These are phyloP conservation scores for Calonectria pteridis DNA, from an alignment of 2,329 filamentous ascomycete species.

Conservation along the genomic window DNA sequence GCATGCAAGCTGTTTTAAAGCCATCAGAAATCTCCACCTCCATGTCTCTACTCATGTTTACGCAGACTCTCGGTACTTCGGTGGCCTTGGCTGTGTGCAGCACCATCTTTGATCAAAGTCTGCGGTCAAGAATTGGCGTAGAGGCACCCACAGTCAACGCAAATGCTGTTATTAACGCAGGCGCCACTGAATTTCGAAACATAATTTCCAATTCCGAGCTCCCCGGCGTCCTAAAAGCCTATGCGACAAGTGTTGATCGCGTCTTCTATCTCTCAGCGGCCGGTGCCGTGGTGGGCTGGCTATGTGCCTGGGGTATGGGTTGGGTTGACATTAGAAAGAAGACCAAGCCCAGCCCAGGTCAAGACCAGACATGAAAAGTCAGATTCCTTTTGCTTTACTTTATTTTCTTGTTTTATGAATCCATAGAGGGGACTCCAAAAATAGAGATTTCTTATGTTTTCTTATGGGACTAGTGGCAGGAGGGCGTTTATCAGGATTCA, in stretches of 20 bases:
- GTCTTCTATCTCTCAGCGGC: background rate
- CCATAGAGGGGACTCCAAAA: background rate
- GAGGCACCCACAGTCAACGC: background rate
- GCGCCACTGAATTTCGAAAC: conserved; percentile 4
- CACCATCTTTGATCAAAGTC: conserved; percentile 1
- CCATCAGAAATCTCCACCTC: background rate
- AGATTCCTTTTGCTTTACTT: background rate
- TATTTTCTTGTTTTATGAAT: background rate
- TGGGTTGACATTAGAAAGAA: conserved; percentile 12
- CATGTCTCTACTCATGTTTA: conserved; percentile 10
- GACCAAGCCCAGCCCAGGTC: background rate
- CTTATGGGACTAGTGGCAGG: background rate
- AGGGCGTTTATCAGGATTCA: background rate
- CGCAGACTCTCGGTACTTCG: background rate
- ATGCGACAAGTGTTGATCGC: conserved; percentile 4
- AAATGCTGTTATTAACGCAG: background rate
- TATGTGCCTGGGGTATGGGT: background rate
- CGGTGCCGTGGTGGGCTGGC: background rate
- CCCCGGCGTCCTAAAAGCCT: background rate
- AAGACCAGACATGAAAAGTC: background rate
- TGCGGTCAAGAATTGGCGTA: background rate
- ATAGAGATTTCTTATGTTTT: background rate
- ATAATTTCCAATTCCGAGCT: background rate
- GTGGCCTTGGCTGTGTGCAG: background rate
- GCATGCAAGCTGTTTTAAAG: background rate